Evolutionary conservation across 164 flowering plant species (phyloP).

Genomic region (Dillenia suffruticosa): DNA sequence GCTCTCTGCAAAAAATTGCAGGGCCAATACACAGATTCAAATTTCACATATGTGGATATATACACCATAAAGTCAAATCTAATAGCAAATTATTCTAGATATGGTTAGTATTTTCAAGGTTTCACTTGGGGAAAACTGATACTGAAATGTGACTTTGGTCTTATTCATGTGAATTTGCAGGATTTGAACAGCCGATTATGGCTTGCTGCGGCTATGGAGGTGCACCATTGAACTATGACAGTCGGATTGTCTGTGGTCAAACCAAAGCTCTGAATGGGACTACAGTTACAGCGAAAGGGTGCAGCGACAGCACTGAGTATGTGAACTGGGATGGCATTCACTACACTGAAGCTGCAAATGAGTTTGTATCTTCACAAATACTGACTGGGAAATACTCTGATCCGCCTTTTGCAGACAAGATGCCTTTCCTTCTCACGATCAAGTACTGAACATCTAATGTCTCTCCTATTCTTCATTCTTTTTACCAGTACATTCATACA

Average conservation of each 20-base stretch:
- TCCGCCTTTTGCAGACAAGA: constrained; percentile 56
- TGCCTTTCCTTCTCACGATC: constrained; percentile 51
- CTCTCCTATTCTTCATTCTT: background rate
- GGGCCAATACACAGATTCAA: constrained; percentile 52
- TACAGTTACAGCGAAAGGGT: constrained; percentile 50
- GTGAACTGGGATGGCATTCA: constrained; percentile 89
- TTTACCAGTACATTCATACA: too few relatives aligned
- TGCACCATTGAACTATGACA: constrained; percentile 65
- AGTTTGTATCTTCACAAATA: constrained; percentile 55
- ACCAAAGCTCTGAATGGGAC: constrained; percentile 63
- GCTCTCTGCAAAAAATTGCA: constrained; percentile 59
- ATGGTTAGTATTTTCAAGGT: constrained; percentile 40
- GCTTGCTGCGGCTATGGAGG: constrained; percentile 91
- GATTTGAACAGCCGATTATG: constrained; percentile 59
- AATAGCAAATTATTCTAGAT: constrained; percentile 67
- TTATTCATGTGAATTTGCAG: constrained; percentile 28
- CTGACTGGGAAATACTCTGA: constrained; percentile 76
- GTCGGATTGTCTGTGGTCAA: constrained; percentile 56
- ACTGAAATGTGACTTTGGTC: constrained; percentile 1
- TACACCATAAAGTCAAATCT: constrained; percentile 65
- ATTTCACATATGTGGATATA: constrained; percentile 70
- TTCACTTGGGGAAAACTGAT: background rate
- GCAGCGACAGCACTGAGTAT: constrained; percentile 53
- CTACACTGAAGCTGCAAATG: constrained; percentile 85
- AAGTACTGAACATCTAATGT: constrained; percentile 31